phyloP scores from a whole-genome alignment of 805 yeast genomes.

The Wickerhamomyces hampshirensis region DNA sequence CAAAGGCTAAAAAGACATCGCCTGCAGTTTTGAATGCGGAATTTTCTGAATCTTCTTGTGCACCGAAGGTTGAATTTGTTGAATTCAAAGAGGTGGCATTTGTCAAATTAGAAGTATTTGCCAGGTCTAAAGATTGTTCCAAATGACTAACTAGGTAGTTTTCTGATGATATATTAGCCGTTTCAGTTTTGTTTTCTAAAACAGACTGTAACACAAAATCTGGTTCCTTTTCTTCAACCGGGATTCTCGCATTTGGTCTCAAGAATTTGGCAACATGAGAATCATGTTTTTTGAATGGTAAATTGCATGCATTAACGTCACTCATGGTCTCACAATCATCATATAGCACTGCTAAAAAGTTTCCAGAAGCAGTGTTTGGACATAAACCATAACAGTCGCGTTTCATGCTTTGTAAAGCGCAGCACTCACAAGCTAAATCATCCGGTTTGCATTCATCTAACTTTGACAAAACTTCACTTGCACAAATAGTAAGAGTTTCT shows the following conservation, averaged over 20 bases:
- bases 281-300: constrained; percentile 44
- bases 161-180: too few species aligned
- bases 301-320: constrained; percentile 46
- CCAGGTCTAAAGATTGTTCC: too few species aligned
- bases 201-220: constrained; percentile 19
- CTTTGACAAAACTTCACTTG: constrained; percentile 40
- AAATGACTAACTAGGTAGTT: too few species aligned
- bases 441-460: constrained; percentile 48
- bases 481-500: constrained; percentile 37
- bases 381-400: constrained; percentile 43
- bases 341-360: constrained; percentile 39
- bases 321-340: constrained; percentile 42
- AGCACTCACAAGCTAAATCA: constrained; percentile 53
- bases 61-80: not conserved
- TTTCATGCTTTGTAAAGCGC: constrained; percentile 47
- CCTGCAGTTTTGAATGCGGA: not conserved
- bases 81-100: not conserved
- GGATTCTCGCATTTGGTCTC: constrained; percentile 22
- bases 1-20: too few species aligned
- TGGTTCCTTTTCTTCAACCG: constrained; percentile 24
- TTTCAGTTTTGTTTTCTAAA: constrained; percentile 7
- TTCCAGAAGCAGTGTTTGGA: constrained; percentile 41
- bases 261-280: constrained; percentile 25
- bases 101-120: too few species aligned
- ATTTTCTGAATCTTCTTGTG: not conserved